Base-by-base conservation (phyloP, 805 yeast species). In the Zygosaccharomyces gambellarensis region DNA sequence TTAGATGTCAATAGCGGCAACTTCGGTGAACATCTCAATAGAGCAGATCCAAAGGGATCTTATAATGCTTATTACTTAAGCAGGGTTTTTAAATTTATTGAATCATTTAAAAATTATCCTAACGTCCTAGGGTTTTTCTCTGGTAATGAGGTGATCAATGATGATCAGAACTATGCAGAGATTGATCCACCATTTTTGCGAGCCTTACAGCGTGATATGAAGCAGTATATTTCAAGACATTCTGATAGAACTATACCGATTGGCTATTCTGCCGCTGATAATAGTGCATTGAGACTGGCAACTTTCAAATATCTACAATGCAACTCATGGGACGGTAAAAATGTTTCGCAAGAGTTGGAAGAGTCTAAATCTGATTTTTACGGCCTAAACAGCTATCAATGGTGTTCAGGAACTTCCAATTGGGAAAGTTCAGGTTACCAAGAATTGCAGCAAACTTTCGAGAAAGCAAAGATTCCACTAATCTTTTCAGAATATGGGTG, bases 211-310 rank as follows among this genome's bases (percentile, higher is more conserved):
- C 86, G 98, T 66, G 98, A 90, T 67, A 82, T 89, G 81, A 90
- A 88, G 71, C 80, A 79, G 58, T 90, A 87, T 71, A 84, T 90
- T 54, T 71, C 78, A 27, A 72, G 78, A 48, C 81, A 85, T 58
- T 74, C 83, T 14, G 78, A 85, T 63, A 80, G 97, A 67, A 69
- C 81, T 7, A 84, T 90, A 51, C 97, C 96, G 4, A 96, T 90
- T n/a, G 97, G 97, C 30, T 90, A 90, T 69, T 85, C 96, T 7
- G 96, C 97, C 43, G 97, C 97, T 14, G 96, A 87, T 60, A 90
- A 82, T 53, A 73, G 71, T 47, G 77, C 76, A 39, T 77, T 87
- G 62, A 80, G 96, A 60, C 70, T 79, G 43, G 85, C 87, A 30
- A 81, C 92, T 46, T 87, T 85, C 68, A 80, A 82, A 56, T 92